These are phyloP conservation scores for Ploettnerulaceae sp. DNA, from an alignment of 2,329 filamentous ascomycete genomes.

Conservation along the genomic window DNA sequence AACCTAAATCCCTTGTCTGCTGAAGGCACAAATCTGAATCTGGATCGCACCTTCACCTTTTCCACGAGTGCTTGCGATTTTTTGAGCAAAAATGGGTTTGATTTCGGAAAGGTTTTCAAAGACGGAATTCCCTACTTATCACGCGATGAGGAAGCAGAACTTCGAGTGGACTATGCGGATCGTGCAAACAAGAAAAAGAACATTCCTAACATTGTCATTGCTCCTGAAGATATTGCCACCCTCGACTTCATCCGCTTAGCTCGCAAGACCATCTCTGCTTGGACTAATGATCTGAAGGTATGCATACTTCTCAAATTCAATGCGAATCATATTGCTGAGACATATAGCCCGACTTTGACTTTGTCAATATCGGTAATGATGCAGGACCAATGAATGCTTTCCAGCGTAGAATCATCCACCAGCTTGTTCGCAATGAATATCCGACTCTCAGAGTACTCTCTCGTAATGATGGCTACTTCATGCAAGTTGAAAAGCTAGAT, in stretches of 20 bases:
- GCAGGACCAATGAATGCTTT: slow-evolving; percentile 46
- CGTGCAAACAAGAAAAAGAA: slow-evolving; percentile 25
- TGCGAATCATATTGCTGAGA: neutral
- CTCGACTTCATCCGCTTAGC: slow-evolving; percentile 26
- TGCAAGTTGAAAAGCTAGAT: slow-evolving; percentile 32
- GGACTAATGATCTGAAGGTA: slow-evolving; percentile 26
- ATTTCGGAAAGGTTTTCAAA: slow-evolving; percentile 50
- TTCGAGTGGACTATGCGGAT: slow-evolving; percentile 36
- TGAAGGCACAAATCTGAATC: slow-evolving; percentile 42
- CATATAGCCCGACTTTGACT: slow-evolving; percentile 30
- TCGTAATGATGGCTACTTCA: slow-evolving; percentile 27
- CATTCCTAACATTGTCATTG: slow-evolving; percentile 28
- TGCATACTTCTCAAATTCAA: neutral
- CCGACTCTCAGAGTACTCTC: slow-evolving; percentile 32
- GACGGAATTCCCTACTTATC: slow-evolving; percentile 59
- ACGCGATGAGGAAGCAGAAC: slow-evolving; percentile 48
- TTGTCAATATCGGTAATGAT: slow-evolving; percentile 42
- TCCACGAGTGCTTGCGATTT: slow-evolving; percentile 51
- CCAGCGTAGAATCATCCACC: slow-evolving; percentile 61
- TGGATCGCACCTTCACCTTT: slow-evolving; percentile 54
- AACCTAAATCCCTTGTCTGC: slow-evolving; percentile 52
- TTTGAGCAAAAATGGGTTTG: slow-evolving; percentile 52
- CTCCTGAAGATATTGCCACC: slow-evolving; percentile 20
- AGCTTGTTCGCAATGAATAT: slow-evolving; percentile 60
- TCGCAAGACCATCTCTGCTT: slow-evolving; percentile 25